These are phyloP conservation scores for Triticum timopheevii DNA, from an alignment of 176 grass and related monocot species.

Conservation along the genomic window DNA sequence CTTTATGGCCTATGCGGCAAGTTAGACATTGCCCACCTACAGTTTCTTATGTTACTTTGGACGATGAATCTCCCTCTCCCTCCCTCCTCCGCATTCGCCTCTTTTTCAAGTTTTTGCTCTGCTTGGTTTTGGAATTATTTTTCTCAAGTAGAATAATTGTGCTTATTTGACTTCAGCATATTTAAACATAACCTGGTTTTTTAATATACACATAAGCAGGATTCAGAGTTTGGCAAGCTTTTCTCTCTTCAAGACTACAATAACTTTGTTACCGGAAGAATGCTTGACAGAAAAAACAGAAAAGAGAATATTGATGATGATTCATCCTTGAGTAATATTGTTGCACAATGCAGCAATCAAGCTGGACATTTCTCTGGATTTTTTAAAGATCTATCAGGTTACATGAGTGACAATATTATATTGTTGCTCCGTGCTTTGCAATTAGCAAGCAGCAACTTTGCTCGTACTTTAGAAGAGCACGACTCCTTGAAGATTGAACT, in stretches of 20 bases:
- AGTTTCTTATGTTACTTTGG: constrained; percentile 16
- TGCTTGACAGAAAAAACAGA: constrained; percentile 30
- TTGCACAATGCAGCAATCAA: constrained; percentile 57
- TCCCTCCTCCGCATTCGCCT: neutral
- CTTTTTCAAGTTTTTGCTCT: neutral
- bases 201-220: constrained; percentile 44
- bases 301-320: constrained; percentile 40
- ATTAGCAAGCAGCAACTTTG: constrained; percentile 50
- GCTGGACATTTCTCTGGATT: constrained; percentile 40
- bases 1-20: neutral
- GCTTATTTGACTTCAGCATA: constrained; percentile 11
- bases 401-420: constrained; percentile 57
- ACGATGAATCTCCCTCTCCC: neutral
- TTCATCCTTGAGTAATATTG: constrained; percentile 57
- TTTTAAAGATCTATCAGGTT: constrained; percentile 63
- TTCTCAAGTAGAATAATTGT: constrained; percentile 25
- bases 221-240: constrained; percentile 45
- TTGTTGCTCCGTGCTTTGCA: constrained; percentile 55
- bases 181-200: constrained; percentile 26
- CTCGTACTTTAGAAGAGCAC: constrained; percentile 60
- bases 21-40: neutral
- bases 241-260: constrained; percentile 59
- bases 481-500: constrained; percentile 66
- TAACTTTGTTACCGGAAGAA: constrained; percentile 59
- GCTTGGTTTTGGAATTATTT: neutral